These are phyloP conservation scores for Rhodotorula sp. DNA, from an alignment of 1,284 basidiomycete species.

Conservation along the genomic window DNA sequence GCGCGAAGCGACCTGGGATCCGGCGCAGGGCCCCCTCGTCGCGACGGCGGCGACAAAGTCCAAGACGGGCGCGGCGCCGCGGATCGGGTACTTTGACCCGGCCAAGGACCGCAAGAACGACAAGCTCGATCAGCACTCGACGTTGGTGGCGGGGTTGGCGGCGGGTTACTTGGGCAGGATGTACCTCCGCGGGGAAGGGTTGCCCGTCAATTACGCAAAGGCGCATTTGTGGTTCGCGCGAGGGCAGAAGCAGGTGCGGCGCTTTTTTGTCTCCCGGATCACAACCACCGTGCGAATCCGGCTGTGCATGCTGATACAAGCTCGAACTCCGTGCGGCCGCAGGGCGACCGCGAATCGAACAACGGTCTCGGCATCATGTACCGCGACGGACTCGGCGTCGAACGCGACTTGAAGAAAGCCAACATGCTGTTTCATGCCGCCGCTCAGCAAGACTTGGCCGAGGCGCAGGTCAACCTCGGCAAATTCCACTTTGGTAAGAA, in stretches of 20 bases:
- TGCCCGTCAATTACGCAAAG: constrained; percentile 65
- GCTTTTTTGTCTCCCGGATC: neutral
- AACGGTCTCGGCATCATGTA: constrained; percentile 90
- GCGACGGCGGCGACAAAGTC: neutral
- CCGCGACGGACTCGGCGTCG: constrained; percentile 80
- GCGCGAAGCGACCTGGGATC: constrained; percentile 28
- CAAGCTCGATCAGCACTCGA: constrained; percentile 53
- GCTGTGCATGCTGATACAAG: neutral
- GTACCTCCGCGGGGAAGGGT: constrained; percentile 90
- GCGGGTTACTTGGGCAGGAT: constrained; percentile 87
- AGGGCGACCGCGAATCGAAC: constrained; percentile 79
- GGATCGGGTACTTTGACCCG: constrained; percentile 41
- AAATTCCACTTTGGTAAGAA: constrained; percentile 73
- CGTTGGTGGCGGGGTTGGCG: constrained; percentile 69
- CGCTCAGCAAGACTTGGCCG: constrained; percentile 77
- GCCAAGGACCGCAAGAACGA: constrained; percentile 43
- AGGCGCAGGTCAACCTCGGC: constrained; percentile 85
- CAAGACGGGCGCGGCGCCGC: neutral
- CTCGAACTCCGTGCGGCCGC: neutral
- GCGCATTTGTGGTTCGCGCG: constrained; percentile 95
- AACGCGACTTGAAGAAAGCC: constrained; percentile 57
- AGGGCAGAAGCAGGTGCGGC: constrained; percentile 62
- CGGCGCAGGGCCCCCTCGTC: neutral
- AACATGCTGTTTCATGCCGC: constrained; percentile 71
- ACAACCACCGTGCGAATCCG: neutral